These are phyloP conservation scores for Leishmania braziliensis DNA, from an alignment of 208 protist species.

Conservation along the genomic window DNA sequence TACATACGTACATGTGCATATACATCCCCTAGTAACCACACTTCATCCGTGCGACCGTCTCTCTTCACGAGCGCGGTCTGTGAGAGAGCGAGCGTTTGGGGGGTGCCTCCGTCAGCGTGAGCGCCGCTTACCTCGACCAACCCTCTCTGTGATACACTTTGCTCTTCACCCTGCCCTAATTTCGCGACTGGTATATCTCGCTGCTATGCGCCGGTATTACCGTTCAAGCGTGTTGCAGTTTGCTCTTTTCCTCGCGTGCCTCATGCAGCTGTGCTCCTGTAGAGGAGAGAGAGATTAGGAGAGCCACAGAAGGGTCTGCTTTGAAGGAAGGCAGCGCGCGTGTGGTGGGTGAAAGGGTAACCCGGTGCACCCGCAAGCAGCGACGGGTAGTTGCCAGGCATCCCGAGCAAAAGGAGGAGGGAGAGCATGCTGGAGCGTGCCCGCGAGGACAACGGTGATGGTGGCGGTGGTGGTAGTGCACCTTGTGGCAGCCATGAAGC, in stretches of 20 bases:
- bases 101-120: not conserved
- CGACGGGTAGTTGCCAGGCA: not conserved
- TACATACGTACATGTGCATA: not conserved
- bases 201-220: not conserved
- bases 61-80: not conserved
- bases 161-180: not conserved
- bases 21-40: not conserved
- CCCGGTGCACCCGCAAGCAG: not conserved
- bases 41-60: not conserved
- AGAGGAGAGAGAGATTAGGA: not conserved
- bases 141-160: no score
- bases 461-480: not conserved
- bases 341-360: not conserved
- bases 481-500: not conserved
- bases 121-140: not conserved
- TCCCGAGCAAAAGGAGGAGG: not conserved
- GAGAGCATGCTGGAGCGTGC: not conserved
- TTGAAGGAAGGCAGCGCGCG: not conserved
- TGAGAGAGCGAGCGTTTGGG: no score
- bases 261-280: not conserved
- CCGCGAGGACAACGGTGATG: not conserved
- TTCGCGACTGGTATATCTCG: not conserved
- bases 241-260: not conserved
- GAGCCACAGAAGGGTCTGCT: not conserved
- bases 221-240: not conserved